Evolutionary conservation across 495 filamentous ascomycete species (phyloP), one percentile per base, ranked within the genome.

Genomic region (Daldinia concentrica): DNA sequence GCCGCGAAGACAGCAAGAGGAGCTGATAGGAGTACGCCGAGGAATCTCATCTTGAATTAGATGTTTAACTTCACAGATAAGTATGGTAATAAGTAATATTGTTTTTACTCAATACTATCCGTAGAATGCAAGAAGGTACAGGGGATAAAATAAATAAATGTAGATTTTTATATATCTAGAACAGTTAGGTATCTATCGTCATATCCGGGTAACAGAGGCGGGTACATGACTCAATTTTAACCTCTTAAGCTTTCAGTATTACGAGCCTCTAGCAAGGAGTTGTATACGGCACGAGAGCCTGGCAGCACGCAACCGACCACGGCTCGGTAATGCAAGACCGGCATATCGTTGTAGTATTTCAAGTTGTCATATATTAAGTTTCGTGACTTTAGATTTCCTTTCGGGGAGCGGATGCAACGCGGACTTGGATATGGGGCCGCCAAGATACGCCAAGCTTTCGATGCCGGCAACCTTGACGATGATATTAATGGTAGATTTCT

Each of bases 1-100:
- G 79, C 78, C 9, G 70, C 68, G 57, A 77, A 58, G 41, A 36
- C 58, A 27, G 65, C 69, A 19, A 73, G 48, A n/a, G 69, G 67
- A 27, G 59, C 64, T 43, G 30, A 14, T 6, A 77, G 30, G 5
- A 75, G 56, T 19, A 64, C 54, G 64, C 58, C 56, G 67, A 77
- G 61, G 39, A 73, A 66, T 62, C 68, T 75, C 75, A 77, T 77
- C 34, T 32, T 77, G 59, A 58, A 64, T 41, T 39, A 24, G 12
- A 17, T 15, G 19, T 32, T 14, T 4, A 17, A n/a, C 51, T 39
- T 43, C 43, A 12, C 37, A 51, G 51, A 57, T 39, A n/a, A n/a
- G n/a, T n/a, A 24, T 1, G 6, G 63, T 56, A 32, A 8, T 22
- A 8, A 4, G 26, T n/a, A 6, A 14, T 55, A 30, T 55, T n/a